Evolutionary conservation across 208 protist genomes (phyloP).

Genomic region (Crithidia acanthocephali): DNA sequence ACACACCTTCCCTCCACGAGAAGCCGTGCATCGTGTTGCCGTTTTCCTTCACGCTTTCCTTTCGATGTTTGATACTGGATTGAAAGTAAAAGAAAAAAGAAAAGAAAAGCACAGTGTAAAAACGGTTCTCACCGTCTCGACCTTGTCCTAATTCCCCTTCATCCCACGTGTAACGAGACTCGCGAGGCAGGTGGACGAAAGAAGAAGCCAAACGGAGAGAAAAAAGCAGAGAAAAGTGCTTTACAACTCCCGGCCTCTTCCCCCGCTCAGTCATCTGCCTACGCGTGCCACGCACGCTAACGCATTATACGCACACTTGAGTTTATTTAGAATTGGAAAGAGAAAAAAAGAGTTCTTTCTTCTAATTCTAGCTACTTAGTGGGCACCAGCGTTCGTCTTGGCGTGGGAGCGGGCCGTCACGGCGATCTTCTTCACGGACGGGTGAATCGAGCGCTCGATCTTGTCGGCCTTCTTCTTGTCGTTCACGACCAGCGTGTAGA

Average conservation of each 20-base stretch:
- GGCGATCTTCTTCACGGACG: conserved; percentile 89
- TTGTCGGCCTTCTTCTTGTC: conserved; percentile 94
- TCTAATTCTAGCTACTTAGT: conserved; percentile 5
- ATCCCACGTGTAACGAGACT: not conserved
- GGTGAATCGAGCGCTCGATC: conserved; percentile 92
- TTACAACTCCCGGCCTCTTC: too few species aligned
- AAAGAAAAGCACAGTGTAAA: conserved; percentile 5
- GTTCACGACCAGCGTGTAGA: conserved; percentile 92
- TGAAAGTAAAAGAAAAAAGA: conserved; percentile 11
- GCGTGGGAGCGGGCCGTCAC: conserved; percentile 85
- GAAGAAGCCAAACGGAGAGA: too few species aligned
- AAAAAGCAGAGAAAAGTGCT: too few species aligned
- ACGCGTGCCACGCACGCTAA: not conserved
- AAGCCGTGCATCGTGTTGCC: too few species aligned
- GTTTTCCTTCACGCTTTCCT: too few species aligned
- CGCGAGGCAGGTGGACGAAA: not conserved
- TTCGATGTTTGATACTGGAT: not conserved
- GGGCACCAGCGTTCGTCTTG: conserved; percentile 76
- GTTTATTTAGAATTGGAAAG: conserved; percentile 22
- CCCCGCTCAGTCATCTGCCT: too few species aligned
- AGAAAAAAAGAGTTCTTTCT: conserved; percentile 19
- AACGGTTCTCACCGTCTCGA: conserved; percentile 6
- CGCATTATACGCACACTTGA: not conserved
- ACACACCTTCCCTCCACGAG: too few species aligned
- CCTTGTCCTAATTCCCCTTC: conserved; percentile 4